These are phyloP conservation scores for Phytopythium mirpurense DNA, from an alignment of 352 stramenopile genomes.

Conservation along the genomic window DNA sequence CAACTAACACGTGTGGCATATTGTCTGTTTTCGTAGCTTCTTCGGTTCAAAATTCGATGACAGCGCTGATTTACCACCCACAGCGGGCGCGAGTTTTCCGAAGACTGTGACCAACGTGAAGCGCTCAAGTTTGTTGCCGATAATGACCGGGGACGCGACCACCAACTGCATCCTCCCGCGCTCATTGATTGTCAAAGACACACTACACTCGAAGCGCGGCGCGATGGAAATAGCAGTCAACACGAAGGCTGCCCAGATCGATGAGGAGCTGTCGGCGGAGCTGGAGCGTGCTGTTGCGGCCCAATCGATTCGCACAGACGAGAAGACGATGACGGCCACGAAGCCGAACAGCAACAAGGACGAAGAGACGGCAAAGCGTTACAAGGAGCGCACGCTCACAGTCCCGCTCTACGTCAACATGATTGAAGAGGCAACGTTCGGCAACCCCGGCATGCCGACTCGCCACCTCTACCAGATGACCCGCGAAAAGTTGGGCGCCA, in stretches of 20 bases:
- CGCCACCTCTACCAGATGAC: slow-evolving; percentile 40
- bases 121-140: neutral
- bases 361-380: neutral
- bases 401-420: slow-evolving; percentile 48
- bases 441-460: slow-evolving; percentile 20
- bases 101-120: slow-evolving; percentile 1
- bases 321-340: neutral
- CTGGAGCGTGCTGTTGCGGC: slow-evolving; percentile 18
- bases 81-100: neutral
- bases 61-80: neutral
- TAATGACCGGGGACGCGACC: slow-evolving; percentile 1
- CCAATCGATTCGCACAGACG: neutral
- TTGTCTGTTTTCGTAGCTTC: slow-evolving; percentile 14
- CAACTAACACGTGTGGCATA: too few species aligned
- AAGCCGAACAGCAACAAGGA: neutral
- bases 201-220: neutral
- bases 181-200: slow-evolving; percentile 4
- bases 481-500: slow-evolving; percentile 25
- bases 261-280: slow-evolving; percentile 24
- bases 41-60: slow-evolving; percentile 9
- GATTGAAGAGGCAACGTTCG: slow-evolving; percentile 56
- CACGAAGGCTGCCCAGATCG: slow-evolving; percentile 7
- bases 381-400: slow-evolving; percentile 11
- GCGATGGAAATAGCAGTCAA: neutral
- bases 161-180: slow-evolving; percentile 1